Base-by-base conservation (phyloP, 2,329 filamentous ascomycete genomes). In the Atkinsonella hypoxylon region DNA sequence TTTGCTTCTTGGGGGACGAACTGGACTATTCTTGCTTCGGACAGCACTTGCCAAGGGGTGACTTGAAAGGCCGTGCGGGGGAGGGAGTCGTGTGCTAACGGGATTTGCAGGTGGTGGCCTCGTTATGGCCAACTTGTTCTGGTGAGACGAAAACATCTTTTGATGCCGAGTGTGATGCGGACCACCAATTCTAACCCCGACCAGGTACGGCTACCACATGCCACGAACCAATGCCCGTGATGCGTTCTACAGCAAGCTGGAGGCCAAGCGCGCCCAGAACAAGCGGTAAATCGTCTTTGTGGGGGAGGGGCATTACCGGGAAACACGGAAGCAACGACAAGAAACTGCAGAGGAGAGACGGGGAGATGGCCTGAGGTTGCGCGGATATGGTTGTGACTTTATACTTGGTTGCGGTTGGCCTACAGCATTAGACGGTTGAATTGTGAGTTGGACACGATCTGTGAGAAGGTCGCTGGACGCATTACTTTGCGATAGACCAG, bases 181-280 rank as follows among this genome's bases (percentile, higher is more conserved):
- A 45, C 18, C 13, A 44, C 30, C 15, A 20, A 20, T 17, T 11
- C 42, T 52, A 31, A 49, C 32, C n/a, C 5, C n/a, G 51, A 13
- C 56, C 57, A 81, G 78, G 78, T 78, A 81, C 72, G 78, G 78
- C 65, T 82, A 64, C 71, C 78, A 82, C 70, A 68, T 80, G 62
- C 78, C 78, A 58, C 77, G 78, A 66, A 79, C 75, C 61, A 65
- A 73, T 62, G 72, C 70, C 56, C 78, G 78, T 63, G 78, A 82
- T 68, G 68, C 67, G 66, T 74, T 72, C 74, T 81, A 81, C 71
- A 66, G 66, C 67, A 72, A 78, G 67, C 68, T 80, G 55, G 78
- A 81, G 71, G 70, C 73, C 59, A 66, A 79, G 67, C 76, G 77
- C 53, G 75, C 63, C 48, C 61, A 64, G 53, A 64, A 65, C 58